Evolutionary conservation across 345 rosid species (phyloP).

Genomic region (Gossypium bickii): DNA sequence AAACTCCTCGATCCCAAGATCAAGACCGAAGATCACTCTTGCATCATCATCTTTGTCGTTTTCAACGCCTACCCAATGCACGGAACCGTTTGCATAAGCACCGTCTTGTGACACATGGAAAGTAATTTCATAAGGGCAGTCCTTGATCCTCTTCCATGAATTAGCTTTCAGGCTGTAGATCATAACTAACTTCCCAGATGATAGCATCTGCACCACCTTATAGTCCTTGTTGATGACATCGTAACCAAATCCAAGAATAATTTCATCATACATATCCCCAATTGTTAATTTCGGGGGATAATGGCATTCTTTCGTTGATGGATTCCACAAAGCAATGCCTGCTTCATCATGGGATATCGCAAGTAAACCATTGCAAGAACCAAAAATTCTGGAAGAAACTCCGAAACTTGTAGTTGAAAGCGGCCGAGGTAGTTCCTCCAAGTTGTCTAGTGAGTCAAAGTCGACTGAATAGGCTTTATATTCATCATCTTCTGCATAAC

Average conservation of each 20-base stretch:
- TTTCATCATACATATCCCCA: not conserved
- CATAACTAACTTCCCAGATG: not conserved
- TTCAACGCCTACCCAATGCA: not conserved
- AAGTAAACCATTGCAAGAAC: conserved; percentile 5
- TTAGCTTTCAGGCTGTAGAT: conserved; percentile 3
- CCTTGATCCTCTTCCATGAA: conserved; percentile 8
- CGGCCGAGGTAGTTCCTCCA: not conserved
- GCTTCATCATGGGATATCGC: not conserved
- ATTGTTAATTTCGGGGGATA: not conserved
- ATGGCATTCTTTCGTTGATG: not conserved
- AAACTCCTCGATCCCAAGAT: not conserved
- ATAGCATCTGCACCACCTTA: not conserved
- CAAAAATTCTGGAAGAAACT: not conserved
- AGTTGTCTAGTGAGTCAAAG: not conserved
- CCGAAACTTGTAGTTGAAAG: not conserved
- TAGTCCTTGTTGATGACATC: not conserved
- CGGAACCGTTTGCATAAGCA: not conserved
- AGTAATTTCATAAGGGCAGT: not conserved
- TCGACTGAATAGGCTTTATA: not conserved
- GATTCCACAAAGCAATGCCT: conserved; percentile 10
- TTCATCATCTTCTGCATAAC: no score
- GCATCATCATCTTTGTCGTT: no score
- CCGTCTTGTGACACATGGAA: not conserved
- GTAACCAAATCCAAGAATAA: not conserved
- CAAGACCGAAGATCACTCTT: not conserved